Evolutionary conservation across 2,329 filamentous ascomycete genomes (phyloP).

Genomic region (Beauveria bassiana): DNA sequence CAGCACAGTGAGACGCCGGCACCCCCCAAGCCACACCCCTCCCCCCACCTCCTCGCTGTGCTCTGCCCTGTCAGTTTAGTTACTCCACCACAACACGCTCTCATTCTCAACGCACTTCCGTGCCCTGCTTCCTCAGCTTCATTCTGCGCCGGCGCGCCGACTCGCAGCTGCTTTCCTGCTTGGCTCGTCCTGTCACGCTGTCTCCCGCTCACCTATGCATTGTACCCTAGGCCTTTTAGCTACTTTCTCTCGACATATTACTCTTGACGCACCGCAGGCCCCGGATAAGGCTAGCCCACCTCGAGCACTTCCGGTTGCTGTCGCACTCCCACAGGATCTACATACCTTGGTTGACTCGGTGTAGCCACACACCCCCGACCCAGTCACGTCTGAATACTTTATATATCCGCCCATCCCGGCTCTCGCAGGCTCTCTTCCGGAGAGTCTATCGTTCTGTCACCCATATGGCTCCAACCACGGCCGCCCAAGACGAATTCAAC

Average conservation of each 20-base stretch:
- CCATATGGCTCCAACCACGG: slow-evolving; percentile 42
- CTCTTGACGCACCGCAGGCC: not conserved
- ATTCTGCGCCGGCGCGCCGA: slow-evolving; percentile 10
- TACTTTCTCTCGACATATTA: not conserved
- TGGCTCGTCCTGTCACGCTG: not conserved
- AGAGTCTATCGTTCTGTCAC: not conserved
- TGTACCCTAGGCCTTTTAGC: not conserved
- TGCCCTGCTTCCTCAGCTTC: slow-evolving; percentile 13
- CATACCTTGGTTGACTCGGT: not conserved
- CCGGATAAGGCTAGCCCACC: slow-evolving; percentile 1
- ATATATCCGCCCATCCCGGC: slow-evolving; percentile 8
- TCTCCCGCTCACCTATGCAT: not conserved
- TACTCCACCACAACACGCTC: slow-evolving; percentile 5
- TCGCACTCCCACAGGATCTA: slow-evolving; percentile 1
- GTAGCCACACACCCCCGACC: not conserved
- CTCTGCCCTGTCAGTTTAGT: not conserved
- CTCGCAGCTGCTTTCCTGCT: not conserved
- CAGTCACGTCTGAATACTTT: slow-evolving; percentile 1
- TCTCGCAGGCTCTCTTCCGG: slow-evolving; percentile 4
- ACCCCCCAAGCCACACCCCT: not conserved
- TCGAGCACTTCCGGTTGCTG: not conserved
- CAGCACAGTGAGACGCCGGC: slow-evolving; percentile 3
- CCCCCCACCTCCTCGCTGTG: not conserved
- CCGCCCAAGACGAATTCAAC: slow-evolving; percentile 62
- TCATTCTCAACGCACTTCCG: slow-evolving; percentile 10